Evolutionary conservation across 768 basidiomycete genomes (phyloP).

Genomic region (Dioszegia aurantiaca): DNA sequence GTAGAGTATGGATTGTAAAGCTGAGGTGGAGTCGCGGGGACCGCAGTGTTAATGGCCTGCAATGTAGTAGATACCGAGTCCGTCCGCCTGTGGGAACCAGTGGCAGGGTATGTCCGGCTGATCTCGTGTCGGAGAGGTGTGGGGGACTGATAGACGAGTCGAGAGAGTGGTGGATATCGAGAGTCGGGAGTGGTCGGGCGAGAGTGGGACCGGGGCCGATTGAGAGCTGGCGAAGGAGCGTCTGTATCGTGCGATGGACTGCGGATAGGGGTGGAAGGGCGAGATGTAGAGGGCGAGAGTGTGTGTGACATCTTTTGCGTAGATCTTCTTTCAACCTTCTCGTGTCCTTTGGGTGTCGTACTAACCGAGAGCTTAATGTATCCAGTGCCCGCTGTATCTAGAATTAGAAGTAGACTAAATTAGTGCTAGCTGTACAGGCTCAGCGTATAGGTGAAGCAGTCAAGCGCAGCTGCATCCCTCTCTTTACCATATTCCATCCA

Average conservation of each 20-base stretch:
- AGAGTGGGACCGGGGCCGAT: conserved; percentile 21
- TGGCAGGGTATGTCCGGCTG: not conserved
- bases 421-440: too few species aligned
- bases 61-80: conserved; percentile 2
- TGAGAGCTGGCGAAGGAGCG: conserved; percentile 22
- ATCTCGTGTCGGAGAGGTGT: conserved; percentile 13
- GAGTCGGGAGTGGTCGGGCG: conserved; percentile 15
- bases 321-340: conserved; percentile 14
- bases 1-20: conserved; percentile 16
- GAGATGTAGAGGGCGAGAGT: not conserved
- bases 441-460: too few species aligned
- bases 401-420: too few species aligned
- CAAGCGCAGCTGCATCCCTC: too few species aligned
- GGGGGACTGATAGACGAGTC: not conserved
- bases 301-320: conserved; percentile 10
- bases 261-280: conserved; percentile 6
- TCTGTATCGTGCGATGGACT: not conserved
- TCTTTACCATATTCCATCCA: too few species aligned
- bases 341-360: not conserved
- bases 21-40: conserved; percentile 31
- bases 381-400: not conserved
- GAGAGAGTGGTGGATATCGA: conserved; percentile 20
- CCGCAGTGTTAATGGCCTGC: conserved; percentile 32
- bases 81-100: conserved; percentile 7
- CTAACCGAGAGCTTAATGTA: not conserved